Evolutionary conservation across 2,329 filamentous ascomycete species (phyloP), one percentile per base, ranked within the genome.

Genomic region (Trichoderma brevicompactum): DNA sequence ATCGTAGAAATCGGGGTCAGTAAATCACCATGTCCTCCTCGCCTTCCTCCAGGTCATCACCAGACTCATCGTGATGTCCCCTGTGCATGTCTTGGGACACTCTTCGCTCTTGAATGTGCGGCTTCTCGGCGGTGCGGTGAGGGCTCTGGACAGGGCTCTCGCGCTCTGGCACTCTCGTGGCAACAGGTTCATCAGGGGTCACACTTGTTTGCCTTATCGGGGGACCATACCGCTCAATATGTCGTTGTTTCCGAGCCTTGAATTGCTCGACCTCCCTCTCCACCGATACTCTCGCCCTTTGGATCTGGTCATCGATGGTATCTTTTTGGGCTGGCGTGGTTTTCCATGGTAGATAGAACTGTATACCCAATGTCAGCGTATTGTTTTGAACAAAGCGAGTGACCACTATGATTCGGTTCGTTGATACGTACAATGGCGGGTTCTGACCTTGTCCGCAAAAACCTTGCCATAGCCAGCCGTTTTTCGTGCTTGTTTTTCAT

Each of bases 11-110:
- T 19, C 15, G 23, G 23, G 23, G 53, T 65, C 80, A 97, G 80
- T 97, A 97, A 66, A 96, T 94, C 61, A 97, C 92, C 71, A 90
- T 93, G 73, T 97, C 93, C 79, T 97, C 93, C 67, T 92, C 92
- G 63, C 90, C 91, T 76, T 92, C 91, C 62, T 95, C 88, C 69
- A 96, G 83, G 65, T 94, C 89, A 72, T 94, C 91, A 61, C 87
- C 90, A 58, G 85, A 84, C 68, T 92, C 88, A 72, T 94, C 90
- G 66, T 90, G 84, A 70, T 84, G 74, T 66, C 81, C 82, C 72
- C 77, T 81, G 65, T 80, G 69, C 40, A 50, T 50, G 65, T 32
- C 55, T 54, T 65, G 50, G 17, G 36, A 53, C 43, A 32, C 12
- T 54, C 60, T 53, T 19, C 48, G 46, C 19, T 50, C 59, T 40